phyloP scores from a whole-genome alignment of 148 eudicot species.

The Agrostemma githago region DNA sequence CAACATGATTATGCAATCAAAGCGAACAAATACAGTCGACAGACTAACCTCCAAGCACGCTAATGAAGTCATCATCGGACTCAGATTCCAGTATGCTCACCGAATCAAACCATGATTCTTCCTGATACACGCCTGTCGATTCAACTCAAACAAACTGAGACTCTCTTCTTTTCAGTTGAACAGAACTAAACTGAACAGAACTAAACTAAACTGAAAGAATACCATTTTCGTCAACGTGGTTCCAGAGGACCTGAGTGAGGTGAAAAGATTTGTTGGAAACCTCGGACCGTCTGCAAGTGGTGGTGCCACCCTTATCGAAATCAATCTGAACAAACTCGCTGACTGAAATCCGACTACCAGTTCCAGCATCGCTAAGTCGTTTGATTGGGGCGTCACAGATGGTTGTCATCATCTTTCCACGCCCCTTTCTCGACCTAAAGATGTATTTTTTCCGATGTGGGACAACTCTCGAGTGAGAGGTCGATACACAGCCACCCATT shows the following conservation, averaged over 20 bases:
- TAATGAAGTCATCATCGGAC: conserved; percentile 70
- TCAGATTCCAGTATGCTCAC: conserved; percentile 66
- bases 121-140: conserved; percentile 44
- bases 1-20: neutral
- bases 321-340: conserved; percentile 43
- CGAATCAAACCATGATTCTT: conserved; percentile 86
- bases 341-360: conserved; percentile 32
- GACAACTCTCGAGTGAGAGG: conserved; percentile 31
- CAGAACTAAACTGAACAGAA: too few relatives aligned
- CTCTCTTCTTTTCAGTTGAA: too few relatives aligned
- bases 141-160: neutral
- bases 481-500: conserved; percentile 71
- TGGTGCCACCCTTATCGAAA: conserved; percentile 34
- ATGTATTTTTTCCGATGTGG: conserved; percentile 38
- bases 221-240: conserved; percentile 42
- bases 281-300: conserved; percentile 43
- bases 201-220: neutral
- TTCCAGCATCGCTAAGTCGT: conserved; percentile 33
- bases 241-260: conserved; percentile 27
- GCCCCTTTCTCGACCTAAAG: conserved; percentile 33
- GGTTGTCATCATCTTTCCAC: conserved; percentile 36
- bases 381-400: conserved; percentile 42
- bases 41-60: conserved; percentile 59
- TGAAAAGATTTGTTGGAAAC: conserved; percentile 42
- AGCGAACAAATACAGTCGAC: neutral